These are phyloP conservation scores for Rubus parviflorus DNA, from an alignment of 306 rosid species.

Conservation along the genomic window DNA sequence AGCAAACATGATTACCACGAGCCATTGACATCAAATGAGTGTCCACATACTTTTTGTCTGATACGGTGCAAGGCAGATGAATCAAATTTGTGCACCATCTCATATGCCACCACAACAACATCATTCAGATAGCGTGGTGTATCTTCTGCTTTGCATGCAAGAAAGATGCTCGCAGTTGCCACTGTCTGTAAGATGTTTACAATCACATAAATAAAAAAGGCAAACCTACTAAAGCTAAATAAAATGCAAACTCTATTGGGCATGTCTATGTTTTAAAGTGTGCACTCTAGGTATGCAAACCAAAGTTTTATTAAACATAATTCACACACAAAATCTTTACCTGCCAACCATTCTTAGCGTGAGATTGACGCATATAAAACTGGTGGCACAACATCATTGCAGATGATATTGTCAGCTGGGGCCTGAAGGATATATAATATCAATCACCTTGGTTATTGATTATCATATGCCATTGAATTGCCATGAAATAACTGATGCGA, in stretches of 20 bases:
- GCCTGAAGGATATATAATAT: slow-evolving; percentile 40
- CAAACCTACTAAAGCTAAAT: not conserved
- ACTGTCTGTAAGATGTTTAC: slow-evolving; percentile 38
- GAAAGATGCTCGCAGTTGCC: slow-evolving; percentile 46
- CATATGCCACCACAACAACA: slow-evolving; percentile 41
- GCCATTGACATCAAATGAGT: not conserved
- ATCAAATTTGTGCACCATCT: slow-evolving; percentile 42
- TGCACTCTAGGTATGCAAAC: not conserved
- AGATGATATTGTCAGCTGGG: slow-evolving; percentile 54
- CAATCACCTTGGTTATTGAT: slow-evolving; percentile 3
- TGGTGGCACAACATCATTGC: slow-evolving; percentile 59
- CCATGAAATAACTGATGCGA: not conserved
- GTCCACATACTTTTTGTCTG: slow-evolving; percentile 36
- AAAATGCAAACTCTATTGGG: not conserved
- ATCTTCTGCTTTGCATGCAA: slow-evolving; percentile 48
- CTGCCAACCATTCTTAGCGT: slow-evolving; percentile 59
- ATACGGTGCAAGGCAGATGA: slow-evolving; percentile 42
- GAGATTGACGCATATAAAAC: slow-evolving; percentile 52
- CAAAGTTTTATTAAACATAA: not conserved
- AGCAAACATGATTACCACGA: not conserved
- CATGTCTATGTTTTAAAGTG: not conserved
- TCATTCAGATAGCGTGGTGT: slow-evolving; percentile 51
- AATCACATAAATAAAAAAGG: not conserved
- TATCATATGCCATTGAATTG: not conserved
- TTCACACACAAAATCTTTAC: slow-evolving; percentile 21